phyloP scores from a whole-genome alignment of 805 yeast genomes.

The Maudiozyma serrabonitensis region DNA sequence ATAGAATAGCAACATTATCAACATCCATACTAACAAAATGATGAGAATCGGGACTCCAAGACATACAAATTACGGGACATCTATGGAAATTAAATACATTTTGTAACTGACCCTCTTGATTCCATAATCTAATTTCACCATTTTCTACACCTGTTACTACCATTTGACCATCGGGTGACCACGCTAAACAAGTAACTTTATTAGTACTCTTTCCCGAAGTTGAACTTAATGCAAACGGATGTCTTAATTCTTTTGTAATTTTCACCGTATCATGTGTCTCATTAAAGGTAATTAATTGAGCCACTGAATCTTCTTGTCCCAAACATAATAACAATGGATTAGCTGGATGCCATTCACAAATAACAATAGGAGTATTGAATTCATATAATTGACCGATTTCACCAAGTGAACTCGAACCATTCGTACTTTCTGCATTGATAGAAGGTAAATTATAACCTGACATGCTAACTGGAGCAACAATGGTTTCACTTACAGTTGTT shows the following conservation, averaged over 20 bases:
- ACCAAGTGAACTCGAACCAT: not conserved
- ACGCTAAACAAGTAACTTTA: constrained; percentile 34
- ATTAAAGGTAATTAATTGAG: constrained; percentile 34
- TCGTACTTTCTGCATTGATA: not conserved
- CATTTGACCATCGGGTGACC: constrained; percentile 60
- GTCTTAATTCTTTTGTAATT: constrained; percentile 22
- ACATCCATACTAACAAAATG: constrained; percentile 52
- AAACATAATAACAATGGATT: constrained; percentile 39
- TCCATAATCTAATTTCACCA: constrained; percentile 79
- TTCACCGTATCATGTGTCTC: constrained; percentile 9
- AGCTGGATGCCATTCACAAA: constrained; percentile 50
- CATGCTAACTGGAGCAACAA: not conserved
- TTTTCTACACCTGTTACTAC: constrained; percentile 54
- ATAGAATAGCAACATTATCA: constrained; percentile 44
- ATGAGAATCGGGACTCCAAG: constrained; percentile 53
- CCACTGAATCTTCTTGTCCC: constrained; percentile 43
- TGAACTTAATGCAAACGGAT: constrained; percentile 26
- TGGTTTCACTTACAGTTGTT: not conserved
- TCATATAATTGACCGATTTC: constrained; percentile 8
- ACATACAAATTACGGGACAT: constrained; percentile 43
- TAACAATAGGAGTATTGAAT: constrained; percentile 35
- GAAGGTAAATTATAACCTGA: not conserved
- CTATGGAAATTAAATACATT: constrained; percentile 46
- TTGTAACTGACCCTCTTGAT: constrained; percentile 53
- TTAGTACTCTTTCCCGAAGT: constrained; percentile 13